Percentiles rank a stretch among this genome's conserved stretches.
Evolutionary conservation across 106 monocot genomes (phyloP).

Genomic region (Dioscorea alata): DNA sequence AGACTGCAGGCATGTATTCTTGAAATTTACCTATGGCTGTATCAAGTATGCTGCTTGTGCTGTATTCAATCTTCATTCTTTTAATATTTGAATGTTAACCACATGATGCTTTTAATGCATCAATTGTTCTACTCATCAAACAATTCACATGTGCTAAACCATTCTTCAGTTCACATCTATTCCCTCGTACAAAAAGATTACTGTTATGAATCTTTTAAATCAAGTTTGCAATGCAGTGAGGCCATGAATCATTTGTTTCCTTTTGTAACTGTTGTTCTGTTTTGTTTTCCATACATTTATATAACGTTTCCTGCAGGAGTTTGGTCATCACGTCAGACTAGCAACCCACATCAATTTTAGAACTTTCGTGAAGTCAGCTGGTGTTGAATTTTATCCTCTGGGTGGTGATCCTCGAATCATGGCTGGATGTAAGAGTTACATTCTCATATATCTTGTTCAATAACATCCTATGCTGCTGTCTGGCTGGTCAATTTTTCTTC

Average conservation of each 20-base stretch:
- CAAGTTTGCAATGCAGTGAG: background rate
- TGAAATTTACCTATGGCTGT: background rate
- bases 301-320: conserved; percentile 50
- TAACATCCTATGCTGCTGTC: background rate
- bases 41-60: background rate
- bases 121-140: background rate
- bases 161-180: background rate
- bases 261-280: background rate
- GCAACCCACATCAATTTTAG: conserved; percentile 82
- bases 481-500: background rate
- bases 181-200: background rate
- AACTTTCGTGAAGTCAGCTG: conserved; percentile 81
- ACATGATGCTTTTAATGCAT: background rate
- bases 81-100: background rate
- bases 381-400: conserved; percentile 90
- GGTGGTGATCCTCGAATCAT: conserved; percentile 93
- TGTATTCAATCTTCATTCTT: no score
- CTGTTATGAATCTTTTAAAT: background rate
- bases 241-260: background rate
- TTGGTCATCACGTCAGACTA: conserved; percentile 92
- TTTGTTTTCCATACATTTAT: background rate
- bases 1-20: conserved; percentile 78
- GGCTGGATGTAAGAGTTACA: conserved; percentile 68
- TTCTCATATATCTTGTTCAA: background rate
- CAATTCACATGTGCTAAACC: background rate